Conservation (phyloP, 768 basidiomycete species). For the Mycena olivaceomarginata region DNA sequence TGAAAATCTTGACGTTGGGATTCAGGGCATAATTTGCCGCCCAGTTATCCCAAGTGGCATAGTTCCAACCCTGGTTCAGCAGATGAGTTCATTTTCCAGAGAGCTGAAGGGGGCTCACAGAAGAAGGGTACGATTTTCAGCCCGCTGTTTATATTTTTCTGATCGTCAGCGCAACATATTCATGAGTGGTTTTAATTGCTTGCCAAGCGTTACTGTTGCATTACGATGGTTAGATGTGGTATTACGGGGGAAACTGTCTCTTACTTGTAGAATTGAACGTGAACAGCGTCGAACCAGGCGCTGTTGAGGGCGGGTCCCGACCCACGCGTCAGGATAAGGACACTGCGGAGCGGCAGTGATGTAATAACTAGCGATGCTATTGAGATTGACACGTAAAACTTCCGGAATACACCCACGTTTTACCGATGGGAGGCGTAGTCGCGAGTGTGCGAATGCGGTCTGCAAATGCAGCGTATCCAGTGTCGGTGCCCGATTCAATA, state of each 20-base stretch:
- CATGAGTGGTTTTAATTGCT: conserved; percentile 2
- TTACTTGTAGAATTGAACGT: too few species aligned
- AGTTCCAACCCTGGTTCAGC: neutral
- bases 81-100: neutral
- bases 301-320: neutral
- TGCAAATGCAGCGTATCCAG: neutral
- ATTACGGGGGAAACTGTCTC: neutral
- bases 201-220: neutral
- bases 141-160: conserved; percentile 1
- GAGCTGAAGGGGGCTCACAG: neutral
- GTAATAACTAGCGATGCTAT: neutral
- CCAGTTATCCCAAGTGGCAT: too few species aligned
- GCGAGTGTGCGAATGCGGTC: neutral
- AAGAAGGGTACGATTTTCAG: neutral
- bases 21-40: too few species aligned
- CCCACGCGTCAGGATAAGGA: neutral
- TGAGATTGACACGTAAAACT: neutral
- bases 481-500: neutral
- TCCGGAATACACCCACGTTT: neutral
- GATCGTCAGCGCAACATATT: neutral
- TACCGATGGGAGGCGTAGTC: neutral
- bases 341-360: neutral
- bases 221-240: neutral
- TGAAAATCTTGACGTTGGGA: too few species aligned
- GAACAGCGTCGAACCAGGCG: neutral